These are phyloP conservation scores for Pythium myriotylum DNA, from an alignment of 352 stramenopile species.

Conservation along the genomic window DNA sequence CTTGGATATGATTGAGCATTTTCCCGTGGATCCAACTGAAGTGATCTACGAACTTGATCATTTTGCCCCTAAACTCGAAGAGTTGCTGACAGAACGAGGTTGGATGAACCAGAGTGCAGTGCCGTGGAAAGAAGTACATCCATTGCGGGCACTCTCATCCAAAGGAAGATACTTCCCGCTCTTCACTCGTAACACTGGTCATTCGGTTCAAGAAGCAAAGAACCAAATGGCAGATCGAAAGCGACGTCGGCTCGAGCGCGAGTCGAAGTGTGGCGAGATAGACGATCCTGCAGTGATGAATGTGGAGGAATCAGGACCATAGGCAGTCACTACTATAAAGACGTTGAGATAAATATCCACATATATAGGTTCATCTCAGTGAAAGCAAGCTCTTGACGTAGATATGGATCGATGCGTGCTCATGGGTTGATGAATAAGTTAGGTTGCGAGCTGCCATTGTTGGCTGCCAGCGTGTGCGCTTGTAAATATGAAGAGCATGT, in stretches of 20 bases:
- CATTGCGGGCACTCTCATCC: slow-evolving; percentile 55
- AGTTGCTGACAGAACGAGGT: slow-evolving; percentile 71
- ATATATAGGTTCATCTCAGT: too few relatives aligned
- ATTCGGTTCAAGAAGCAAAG: slow-evolving; percentile 85
- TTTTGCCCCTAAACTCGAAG: slow-evolving; percentile 68
- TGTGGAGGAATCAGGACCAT: slow-evolving; percentile 11
- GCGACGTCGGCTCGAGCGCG: slow-evolving; percentile 46
- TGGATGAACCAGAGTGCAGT: slow-evolving; percentile 39
- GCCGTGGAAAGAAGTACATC: slow-evolving; percentile 60
- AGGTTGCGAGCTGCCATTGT: too few relatives aligned
- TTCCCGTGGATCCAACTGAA: slow-evolving; percentile 40
- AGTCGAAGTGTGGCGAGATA: slow-evolving; percentile 13
- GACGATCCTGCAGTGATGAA: slow-evolving; percentile 8
- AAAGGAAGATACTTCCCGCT: slow-evolving; percentile 67
- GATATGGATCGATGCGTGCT: too few relatives aligned
- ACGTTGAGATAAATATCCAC: not conserved
- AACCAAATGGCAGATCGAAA: slow-evolving; percentile 73
- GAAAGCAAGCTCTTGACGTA: too few relatives aligned
- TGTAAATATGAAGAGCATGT: not conserved
- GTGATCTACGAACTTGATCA: slow-evolving; percentile 76
- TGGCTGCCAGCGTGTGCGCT: too few relatives aligned
- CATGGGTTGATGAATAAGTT: not conserved
- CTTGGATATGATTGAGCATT: slow-evolving; percentile 57
- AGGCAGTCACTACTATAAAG: too few relatives aligned
- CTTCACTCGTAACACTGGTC: slow-evolving; percentile 63